phyloP scores from a whole-genome alignment of 2,329 filamentous ascomycete genomes.

The Claviceps africana region DNA sequence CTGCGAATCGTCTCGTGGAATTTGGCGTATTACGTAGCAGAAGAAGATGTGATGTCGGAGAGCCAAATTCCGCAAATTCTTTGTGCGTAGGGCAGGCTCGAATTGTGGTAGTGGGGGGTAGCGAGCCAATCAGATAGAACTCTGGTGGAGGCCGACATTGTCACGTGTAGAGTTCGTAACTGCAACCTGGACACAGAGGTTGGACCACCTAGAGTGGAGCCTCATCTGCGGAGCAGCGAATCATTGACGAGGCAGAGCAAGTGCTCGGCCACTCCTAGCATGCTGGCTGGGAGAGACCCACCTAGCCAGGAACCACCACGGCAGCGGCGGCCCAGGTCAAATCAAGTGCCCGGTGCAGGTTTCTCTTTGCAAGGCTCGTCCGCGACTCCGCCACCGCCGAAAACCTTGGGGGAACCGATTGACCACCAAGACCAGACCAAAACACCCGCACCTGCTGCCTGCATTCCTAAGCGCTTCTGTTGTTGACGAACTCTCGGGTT shows the following conservation, averaged over 20 bases:
- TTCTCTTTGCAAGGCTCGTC: conserved; percentile 3
- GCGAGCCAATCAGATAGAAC: conserved; percentile 22
- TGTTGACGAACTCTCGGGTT: neutral
- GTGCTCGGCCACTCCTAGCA: neutral
- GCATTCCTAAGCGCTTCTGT: conserved; percentile 1
- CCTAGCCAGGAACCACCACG: neutral
- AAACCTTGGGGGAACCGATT: neutral
- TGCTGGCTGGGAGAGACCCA: neutral
- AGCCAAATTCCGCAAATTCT: conserved; percentile 27
- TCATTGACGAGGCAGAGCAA: neutral
- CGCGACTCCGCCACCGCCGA: neutral
- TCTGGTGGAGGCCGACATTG: neutral
- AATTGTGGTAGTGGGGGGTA: conserved; percentile 19
- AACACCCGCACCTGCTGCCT: neutral
- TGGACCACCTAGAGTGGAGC: neutral
- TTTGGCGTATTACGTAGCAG: conserved; percentile 18
- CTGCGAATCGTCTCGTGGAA: conserved; percentile 27
- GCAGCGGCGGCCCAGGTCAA: neutral
- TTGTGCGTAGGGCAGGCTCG: conserved; percentile 29
- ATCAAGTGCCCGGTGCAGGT: neutral
- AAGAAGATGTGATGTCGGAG: conserved; percentile 23
- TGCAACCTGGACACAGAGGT: neutral
- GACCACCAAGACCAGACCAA: neutral
- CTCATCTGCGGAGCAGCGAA: neutral
- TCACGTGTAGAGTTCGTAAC: conserved; percentile 15